Evolutionary conservation across 2,329 filamentous ascomycete species (phyloP).

Genomic region (Cryphonectria naterciae): DNA sequence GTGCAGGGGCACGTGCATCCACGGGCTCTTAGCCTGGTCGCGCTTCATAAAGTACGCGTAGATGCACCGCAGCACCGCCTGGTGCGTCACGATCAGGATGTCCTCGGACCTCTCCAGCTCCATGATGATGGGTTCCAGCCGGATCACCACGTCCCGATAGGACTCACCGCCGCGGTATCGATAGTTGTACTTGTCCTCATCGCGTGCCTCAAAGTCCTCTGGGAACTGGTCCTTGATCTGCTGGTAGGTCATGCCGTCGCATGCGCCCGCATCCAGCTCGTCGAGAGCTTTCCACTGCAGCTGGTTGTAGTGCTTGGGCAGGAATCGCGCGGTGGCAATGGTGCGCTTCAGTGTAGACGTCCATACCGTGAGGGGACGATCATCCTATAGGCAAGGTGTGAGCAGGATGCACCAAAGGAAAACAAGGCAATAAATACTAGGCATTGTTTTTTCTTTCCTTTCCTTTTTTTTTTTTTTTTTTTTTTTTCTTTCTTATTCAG

Average conservation of each 20-base stretch:
- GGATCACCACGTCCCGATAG: conserved; percentile 94
- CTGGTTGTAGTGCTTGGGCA: conserved; percentile 84
- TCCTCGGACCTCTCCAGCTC: conserved; percentile 95
- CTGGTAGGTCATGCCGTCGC: conserved; percentile 93
- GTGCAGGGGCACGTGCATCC: conserved; percentile 98
- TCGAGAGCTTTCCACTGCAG: conserved; percentile 98
- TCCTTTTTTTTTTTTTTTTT: no score
- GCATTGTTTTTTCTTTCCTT: background rate
- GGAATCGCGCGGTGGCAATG: conserved; percentile 85
- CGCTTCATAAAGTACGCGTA: conserved; percentile 99
- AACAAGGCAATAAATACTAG: background rate
- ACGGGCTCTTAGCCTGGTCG: conserved; percentile 87
- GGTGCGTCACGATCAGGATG: conserved; percentile 96
- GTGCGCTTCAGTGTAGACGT: conserved; percentile 74
- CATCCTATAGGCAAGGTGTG: conserved; percentile 47
- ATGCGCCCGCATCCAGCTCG: conserved; percentile 94
- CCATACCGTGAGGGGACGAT: conserved; percentile 65
- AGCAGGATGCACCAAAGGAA: conserved; percentile 35
- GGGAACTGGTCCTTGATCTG: conserved; percentile 91
- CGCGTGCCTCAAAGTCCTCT: conserved; percentile 91
- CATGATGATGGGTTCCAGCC: conserved; percentile 99
- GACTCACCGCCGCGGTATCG: conserved; percentile 96
- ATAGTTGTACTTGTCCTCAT: conserved; percentile 99
- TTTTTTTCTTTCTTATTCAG: no score
- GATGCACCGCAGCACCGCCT: conserved; percentile 94